phyloP scores from a whole-genome alignment of 2,329 filamentous ascomycete genomes.

The Ceratocystis variospora region DNA sequence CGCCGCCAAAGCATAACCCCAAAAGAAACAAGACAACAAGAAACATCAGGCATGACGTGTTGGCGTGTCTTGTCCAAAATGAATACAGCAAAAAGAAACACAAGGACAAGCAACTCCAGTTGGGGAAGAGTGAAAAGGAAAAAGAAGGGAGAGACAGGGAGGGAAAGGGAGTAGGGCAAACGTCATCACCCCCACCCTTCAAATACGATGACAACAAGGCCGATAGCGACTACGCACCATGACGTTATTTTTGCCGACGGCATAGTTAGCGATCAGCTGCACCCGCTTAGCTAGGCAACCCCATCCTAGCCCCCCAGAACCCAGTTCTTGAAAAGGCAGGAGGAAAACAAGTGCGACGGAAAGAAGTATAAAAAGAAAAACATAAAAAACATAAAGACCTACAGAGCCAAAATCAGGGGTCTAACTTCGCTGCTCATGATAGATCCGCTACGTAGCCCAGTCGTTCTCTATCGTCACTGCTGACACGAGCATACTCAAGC shows the following conservation, averaged over 20 bases:
- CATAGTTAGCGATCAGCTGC: background rate
- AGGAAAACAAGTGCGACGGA: background rate
- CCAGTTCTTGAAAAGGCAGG: background rate
- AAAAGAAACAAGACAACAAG: constrained; percentile 6
- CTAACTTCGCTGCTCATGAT: background rate
- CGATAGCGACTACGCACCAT: background rate
- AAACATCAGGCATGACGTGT: background rate
- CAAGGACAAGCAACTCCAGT: background rate
- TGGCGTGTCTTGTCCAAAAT: background rate
- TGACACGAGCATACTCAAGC: constrained; percentile 47
- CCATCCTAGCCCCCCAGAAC: background rate
- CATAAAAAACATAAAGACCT: background rate
- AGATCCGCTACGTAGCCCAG: constrained; percentile 45
- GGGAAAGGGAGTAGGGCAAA: background rate
- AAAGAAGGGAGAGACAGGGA: background rate
- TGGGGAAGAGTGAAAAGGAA: background rate
- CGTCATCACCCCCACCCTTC: constrained; percentile 1
- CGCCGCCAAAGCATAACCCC: background rate
- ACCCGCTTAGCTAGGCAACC: background rate
- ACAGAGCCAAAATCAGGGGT: background rate
- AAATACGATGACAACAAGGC: background rate
- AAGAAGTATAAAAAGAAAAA: background rate
- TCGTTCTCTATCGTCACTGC: constrained; percentile 36
- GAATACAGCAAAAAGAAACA: background rate
- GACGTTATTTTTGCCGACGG: constrained; percentile 3